These are phyloP conservation scores for Coniochaeta hoffmannii DNA, from an alignment of 2,329 filamentous ascomycete genomes.

Conservation along the genomic window DNA sequence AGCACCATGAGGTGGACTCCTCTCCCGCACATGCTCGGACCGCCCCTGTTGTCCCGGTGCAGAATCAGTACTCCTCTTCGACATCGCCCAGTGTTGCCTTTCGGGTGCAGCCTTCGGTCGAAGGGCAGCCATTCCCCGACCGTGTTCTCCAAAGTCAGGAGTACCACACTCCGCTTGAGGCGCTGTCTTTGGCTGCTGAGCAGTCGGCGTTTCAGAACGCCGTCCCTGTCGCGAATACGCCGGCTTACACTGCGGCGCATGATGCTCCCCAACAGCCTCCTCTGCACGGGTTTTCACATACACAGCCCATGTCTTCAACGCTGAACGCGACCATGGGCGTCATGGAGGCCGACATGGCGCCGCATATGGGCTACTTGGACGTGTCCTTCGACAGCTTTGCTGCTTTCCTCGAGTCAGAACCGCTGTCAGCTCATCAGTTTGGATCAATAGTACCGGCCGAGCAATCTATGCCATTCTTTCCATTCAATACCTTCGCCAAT, in stretches of 20 bases:
- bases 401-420: conserved; percentile 6
- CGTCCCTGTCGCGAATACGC: neutral
- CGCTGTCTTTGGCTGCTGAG: conserved; percentile 3
- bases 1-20: neutral
- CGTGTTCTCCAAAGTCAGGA: neutral
- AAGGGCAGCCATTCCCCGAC: neutral
- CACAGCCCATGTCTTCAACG: neutral
- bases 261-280: neutral
- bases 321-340: neutral
- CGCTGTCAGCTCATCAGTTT: conserved; percentile 1
- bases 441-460: neutral
- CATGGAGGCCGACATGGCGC: neutral
- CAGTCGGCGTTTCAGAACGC: conserved; percentile 1
- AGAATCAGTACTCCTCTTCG: neutral
- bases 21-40: neutral
- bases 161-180: neutral
- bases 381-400: conserved; percentile 6
- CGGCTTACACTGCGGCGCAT: neutral
- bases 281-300: neutral
- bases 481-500: conserved; percentile 3
- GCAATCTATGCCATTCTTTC: conserved; percentile 1
- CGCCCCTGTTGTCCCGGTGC: neutral
- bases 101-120: neutral
- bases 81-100: neutral
- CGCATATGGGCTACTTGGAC: neutral